Evolutionary conservation across 1,139 yeast genomes (phyloP), one percentile per base, ranked within the genome.

Genomic region (Kluyveromyces sp.): DNA sequence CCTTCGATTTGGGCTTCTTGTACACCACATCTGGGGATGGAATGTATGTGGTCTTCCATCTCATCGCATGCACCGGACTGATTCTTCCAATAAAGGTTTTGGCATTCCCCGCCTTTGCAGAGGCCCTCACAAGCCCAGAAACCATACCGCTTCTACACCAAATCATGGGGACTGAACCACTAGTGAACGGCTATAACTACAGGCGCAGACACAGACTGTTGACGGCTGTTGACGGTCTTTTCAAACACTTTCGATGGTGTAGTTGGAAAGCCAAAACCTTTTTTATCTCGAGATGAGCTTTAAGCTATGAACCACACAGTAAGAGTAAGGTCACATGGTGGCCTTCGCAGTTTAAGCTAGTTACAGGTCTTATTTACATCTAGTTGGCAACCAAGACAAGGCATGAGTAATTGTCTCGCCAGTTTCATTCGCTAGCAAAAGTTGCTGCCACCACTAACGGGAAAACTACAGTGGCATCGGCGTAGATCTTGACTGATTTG

Each of bases 391-490:
- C n/a, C n/a, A n/a, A n/a, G n/a, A n/a, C n/a, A n/a, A n/a, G n/a
- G n/a, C n/a, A n/a, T n/a, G n/a, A n/a, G n/a, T n/a, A n/a, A n/a
- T n/a, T n/a, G n/a, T n/a, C n/a, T n/a, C n/a, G n/a, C n/a, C 29
- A 26, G 29, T 26, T 26, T 35, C 31, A 38, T 20, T 73, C 75
- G 49, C 69, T 70, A 32, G 96, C 98, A 72, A 92, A 92, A 2
- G 98, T 94, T 26, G 97, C 98, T 33, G 96, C 98, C 34, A 92
- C 97, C 50, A 92, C 83, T 60, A 92, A 73, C 50, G 99, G 99
- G 71, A 92, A 85, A 16, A 92, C 97, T 29, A 87, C 74, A 20
- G 96, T 84, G n/a, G 86, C 99, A 64, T 92, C 99, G 12, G 95
- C 95, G 57, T 86, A 92, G 39, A 92, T 92, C 69, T 92, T 92